These are phyloP conservation scores for Coniochaeta ligniaria DNA, from an alignment of 2,329 filamentous ascomycete genomes.

Conservation along the genomic window DNA sequence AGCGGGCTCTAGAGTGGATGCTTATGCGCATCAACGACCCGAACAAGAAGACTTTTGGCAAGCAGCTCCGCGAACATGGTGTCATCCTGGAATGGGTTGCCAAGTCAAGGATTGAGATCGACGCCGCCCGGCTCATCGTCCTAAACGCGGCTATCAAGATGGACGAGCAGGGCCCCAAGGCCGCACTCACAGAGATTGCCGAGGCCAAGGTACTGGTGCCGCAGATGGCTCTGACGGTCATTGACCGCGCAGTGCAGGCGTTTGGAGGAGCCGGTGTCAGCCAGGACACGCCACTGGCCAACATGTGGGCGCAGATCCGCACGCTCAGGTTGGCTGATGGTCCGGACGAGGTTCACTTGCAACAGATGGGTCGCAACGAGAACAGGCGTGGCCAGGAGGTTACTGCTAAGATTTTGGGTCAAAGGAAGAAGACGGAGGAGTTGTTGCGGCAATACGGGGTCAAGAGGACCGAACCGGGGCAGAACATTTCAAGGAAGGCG, in stretches of 20 bases:
- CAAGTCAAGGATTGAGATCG: constrained; percentile 86
- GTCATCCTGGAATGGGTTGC: constrained; percentile 95
- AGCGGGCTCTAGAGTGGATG: constrained; percentile 91
- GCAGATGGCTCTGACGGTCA: constrained; percentile 71
- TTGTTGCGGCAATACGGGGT: constrained; percentile 54
- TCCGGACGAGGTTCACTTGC: constrained; percentile 88
- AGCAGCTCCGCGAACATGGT: constrained; percentile 79
- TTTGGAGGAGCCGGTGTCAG: constrained; percentile 87
- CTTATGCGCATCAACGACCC: constrained; percentile 91
- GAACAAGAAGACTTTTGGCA: constrained; percentile 83
- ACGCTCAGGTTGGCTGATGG: constrained; percentile 86
- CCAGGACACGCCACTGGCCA: constrained; percentile 88
- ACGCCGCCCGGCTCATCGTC: constrained; percentile 81
- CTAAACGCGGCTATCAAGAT: constrained; percentile 95
- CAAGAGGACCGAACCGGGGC: constrained; percentile 39
- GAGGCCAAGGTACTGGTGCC: constrained; percentile 92
- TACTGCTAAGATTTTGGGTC: constrained; percentile 53
- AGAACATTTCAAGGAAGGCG: constrained; percentile 36
- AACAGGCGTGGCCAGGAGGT: constrained; percentile 61
- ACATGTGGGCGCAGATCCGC: constrained; percentile 72
- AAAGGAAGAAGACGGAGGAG: constrained; percentile 58
- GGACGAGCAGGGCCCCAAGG: constrained; percentile 82
- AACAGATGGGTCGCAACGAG: constrained; percentile 76
- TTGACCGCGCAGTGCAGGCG: constrained; percentile 89
- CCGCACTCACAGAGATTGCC: constrained; percentile 85